Percentiles rank a stretch among this genome's conserved stretches.
Evolutionary conservation across 139 green algal genomes (phyloP).

Genomic region (Chlamydomonas incerta): DNA sequence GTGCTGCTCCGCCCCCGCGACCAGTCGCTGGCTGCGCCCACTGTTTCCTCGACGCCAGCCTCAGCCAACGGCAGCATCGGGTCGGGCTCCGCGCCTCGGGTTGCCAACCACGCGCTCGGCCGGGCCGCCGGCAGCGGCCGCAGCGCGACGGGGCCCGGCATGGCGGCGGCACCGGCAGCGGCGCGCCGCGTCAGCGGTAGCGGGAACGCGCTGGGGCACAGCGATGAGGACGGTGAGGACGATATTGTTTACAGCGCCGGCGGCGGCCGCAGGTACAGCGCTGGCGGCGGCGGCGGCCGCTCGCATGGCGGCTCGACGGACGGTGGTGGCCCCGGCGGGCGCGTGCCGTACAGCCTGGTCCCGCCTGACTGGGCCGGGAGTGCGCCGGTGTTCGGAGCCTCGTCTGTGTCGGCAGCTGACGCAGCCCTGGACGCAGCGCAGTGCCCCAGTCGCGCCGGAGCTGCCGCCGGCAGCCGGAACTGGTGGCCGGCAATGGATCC

Average conservation of each 20-base stretch:
- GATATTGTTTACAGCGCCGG: neutral
- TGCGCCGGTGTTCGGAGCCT: neutral
- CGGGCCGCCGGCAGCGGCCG: too few relatives aligned
- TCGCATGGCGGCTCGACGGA: neutral
- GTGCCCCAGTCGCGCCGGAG: too few relatives aligned
- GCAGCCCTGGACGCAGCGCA: too few relatives aligned
- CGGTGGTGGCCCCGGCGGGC: neutral
- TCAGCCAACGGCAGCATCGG: neutral
- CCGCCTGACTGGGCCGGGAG: neutral
- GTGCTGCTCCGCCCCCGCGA: conserved; percentile 22
- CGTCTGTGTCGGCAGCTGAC: too few relatives aligned
- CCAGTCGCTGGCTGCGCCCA: too few relatives aligned
- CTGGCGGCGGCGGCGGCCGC: neutral
- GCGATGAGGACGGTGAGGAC: too few relatives aligned
- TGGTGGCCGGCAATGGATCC: conserved; percentile 12
- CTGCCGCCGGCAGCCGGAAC: neutral
- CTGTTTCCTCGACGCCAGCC: neutral
- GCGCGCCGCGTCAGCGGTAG: too few relatives aligned
- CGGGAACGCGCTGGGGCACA: too few relatives aligned
- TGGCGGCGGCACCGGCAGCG: too few relatives aligned
- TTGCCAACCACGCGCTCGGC: too few relatives aligned
- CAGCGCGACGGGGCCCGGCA: too few relatives aligned
- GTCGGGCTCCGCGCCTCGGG: too few relatives aligned
- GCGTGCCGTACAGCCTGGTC: conserved; percentile 26
- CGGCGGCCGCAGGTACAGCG: neutral